Base-by-base conservation (phyloP, 495 filamentous ascomycete genomes). In the Penicillium chermesinum region DNA sequence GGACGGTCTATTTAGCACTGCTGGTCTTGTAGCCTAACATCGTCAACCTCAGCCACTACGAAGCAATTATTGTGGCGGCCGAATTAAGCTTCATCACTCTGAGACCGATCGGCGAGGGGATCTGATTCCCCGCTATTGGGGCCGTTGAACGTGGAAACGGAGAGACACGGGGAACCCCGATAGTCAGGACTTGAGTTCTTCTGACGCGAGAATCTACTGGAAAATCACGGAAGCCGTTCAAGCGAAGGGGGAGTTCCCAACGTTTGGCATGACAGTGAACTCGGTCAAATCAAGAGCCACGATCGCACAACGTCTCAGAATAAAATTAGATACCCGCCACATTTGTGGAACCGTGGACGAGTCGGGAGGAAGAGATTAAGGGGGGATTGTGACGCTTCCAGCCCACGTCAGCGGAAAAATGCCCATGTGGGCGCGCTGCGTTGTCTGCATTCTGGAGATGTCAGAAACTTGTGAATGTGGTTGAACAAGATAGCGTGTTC, bases 1-100 rank as follows among this genome's bases (percentile, higher is more conserved):
- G n/a, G n/a, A n/a, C 36, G 14, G 14, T 38, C 36, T 38, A 38
- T 38, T 38, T 7, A 15, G 9, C 3, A 12, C 30, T 41, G 20
- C 30, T 25, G 9, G 14, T 3, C 22, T 27, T 21, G n/a, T 27
- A 43, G 15, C 18, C 40, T 42, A 13, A 12, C 25, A 33, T 3
- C 18, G 15, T 43, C 41, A 44, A 46, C 12, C 15, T 38, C 44
- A 46, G 44, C 33, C 49, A 37, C 41, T 37, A 48, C 50, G 55
- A 48, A 51, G 52, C 43, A 51, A 48, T 30, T 34, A 15, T 35
- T 19, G 33, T 34, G 32, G 27, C 30, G 18, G 38, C 39, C 39
- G 33, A 49, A 57, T 59, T 59, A 59, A 57, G 53, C 57, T 59
- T 56, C 57, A 56, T 59, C 46, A 53, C 21, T 45, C 57, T 50